Percentiles rank a stretch among this genome's conserved stretches.
These are phyloP conservation scores for Leucocoprinus leucothites DNA, from an alignment of 768 basidiomycete genomes.

Conservation along the genomic window DNA sequence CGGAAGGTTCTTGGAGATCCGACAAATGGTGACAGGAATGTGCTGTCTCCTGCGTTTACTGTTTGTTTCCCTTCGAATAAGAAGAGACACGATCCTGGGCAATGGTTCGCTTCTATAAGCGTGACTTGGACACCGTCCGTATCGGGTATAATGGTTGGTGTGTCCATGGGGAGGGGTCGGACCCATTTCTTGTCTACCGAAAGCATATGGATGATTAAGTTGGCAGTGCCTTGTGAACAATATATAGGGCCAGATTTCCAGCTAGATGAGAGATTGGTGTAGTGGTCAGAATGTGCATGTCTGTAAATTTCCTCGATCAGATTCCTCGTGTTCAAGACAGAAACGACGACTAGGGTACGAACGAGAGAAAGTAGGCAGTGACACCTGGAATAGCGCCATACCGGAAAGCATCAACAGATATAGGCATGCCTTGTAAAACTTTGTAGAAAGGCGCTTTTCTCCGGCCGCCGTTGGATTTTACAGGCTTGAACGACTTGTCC, in stretches of 20 bases:
- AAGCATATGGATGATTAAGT: conserved; percentile 89
- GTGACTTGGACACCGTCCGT: conserved; percentile 88
- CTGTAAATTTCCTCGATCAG: conserved; percentile 35
- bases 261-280: conserved; percentile 83
- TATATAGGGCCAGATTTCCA: conserved; percentile 96
- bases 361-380: conserved; percentile 92
- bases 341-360: conserved; percentile 13
- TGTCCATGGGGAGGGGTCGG: conserved; percentile 79
- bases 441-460: conserved; percentile 94
- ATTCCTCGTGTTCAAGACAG: background rate
- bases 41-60: conserved; percentile 81
- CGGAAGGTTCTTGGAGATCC: conserved; percentile 72
- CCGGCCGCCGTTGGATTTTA: conserved; percentile 47
- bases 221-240: conserved; percentile 92
- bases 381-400: conserved; percentile 91
- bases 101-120: conserved; percentile 97
- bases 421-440: conserved; percentile 92
- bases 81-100: conserved; percentile 94
- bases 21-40: conserved; percentile 65
- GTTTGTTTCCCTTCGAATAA: conserved; percentile 93
- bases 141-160: conserved; percentile 68
- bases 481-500: conserved; percentile 41
- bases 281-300: conserved; percentile 97
- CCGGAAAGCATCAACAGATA: conserved; percentile 96
- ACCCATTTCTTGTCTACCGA: conserved; percentile 89